Evolutionary conservation across 805 yeast genomes (phyloP), one percentile per base, ranked within the genome.

Genomic region (Geotrichum ghanense): DNA sequence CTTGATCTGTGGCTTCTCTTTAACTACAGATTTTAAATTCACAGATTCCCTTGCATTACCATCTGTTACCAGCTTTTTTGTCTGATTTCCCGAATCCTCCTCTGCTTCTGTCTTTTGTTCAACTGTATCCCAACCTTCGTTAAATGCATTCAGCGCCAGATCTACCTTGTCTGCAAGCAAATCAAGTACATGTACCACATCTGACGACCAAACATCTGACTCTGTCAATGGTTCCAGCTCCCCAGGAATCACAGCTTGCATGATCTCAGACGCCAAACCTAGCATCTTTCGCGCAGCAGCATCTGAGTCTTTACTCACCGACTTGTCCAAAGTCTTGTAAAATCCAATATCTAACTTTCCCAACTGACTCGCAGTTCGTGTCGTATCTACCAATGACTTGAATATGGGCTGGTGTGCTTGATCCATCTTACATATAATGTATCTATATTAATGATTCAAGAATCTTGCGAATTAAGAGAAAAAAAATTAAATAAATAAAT

Each of bases 331-430:
- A 42, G 84, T 77, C 42, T 72, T 68, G 61, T 79, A 77, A 57
- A 89, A 92, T 24, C 73, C 76, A n/a, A 88, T 72, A 66, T 90
- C 97, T 47, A 83, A 83, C 0, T 86, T 76, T 1, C 84, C 83
- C 40, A 89, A 62, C 1, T 83, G 78, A 2, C 81, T 69, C 0
- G 95, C 72, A 2, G 82, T 74, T 50, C 94, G 69, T 35, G 84
- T 76, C 2, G 80, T 67, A 9, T 73, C 68, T 43, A 76, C 71
- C n/a, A 79, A 66, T 48, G 71, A 62, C 9, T 79, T 75, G 17
- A 77, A 58, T 12, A 61, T 51, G 37, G 46, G 53, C 37, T 51
- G 46, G 41, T 51, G 27, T 37, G 55, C 54, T 20, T 50, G 49
- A 14, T 48, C 54, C 43, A 44, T 44, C 16, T 7, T 43, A n/a